These are phyloP conservation scores for Cladosporium sp. DNA, from an alignment of 2,329 filamentous ascomycete genomes.

Conservation along the genomic window DNA sequence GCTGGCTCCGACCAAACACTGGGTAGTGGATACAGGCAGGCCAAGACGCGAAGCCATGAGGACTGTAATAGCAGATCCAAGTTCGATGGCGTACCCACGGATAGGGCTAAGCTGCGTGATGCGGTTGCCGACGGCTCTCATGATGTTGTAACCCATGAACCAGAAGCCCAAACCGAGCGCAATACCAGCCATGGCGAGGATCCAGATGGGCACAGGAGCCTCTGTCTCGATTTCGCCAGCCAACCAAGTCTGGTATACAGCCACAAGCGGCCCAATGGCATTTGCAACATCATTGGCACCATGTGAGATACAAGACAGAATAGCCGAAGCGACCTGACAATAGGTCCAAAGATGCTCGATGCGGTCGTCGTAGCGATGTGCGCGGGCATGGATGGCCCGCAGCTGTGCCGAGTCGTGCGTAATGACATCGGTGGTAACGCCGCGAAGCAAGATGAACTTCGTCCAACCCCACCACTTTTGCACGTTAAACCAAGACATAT, in stretches of 20 bases:
- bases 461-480: too few relatives aligned
- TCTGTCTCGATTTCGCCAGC: slow-evolving; percentile 41
- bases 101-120: slow-evolving; percentile 56
- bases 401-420: slow-evolving; percentile 38
- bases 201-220: slow-evolving; percentile 54
- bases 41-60: slow-evolving; percentile 58
- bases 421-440: slow-evolving; percentile 12
- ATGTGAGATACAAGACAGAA: slow-evolving; percentile 65
- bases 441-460: too few relatives aligned
- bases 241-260: slow-evolving; percentile 56
- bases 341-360: slow-evolving; percentile 60
- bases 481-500: background rate
- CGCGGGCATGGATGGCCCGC: slow-evolving; percentile 52
- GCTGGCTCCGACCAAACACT: slow-evolving; percentile 57
- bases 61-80: slow-evolving; percentile 56
- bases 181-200: slow-evolving; percentile 51
- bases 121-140: slow-evolving; percentile 55
- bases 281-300: slow-evolving; percentile 59
- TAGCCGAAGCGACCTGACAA: slow-evolving; percentile 60
- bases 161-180: slow-evolving; percentile 52
- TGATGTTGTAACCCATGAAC: slow-evolving; percentile 58
- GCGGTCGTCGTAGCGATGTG: slow-evolving; percentile 55
- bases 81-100: slow-evolving; percentile 55
- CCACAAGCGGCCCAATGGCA: slow-evolving; percentile 57
- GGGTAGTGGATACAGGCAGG: slow-evolving; percentile 58